Base-by-base conservation (phyloP, 164 flowering plant genomes). In the Magnolia kwangsiensis region DNA sequence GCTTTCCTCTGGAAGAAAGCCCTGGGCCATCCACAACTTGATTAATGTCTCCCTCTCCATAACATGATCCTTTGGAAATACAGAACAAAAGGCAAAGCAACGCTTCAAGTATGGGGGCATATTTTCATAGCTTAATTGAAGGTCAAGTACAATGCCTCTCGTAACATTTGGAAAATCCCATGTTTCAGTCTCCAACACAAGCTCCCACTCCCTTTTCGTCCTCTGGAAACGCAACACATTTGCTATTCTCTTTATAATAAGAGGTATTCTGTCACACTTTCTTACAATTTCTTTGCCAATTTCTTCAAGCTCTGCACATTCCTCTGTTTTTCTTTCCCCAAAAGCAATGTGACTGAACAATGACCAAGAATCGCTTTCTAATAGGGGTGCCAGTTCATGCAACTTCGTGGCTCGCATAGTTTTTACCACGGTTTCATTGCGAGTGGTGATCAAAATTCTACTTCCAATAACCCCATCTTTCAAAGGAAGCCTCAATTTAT, bases 11-110 rank as follows among this genome's bases (percentile, higher is more conserved):
- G 63, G 3, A 18, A 4, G 5, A 7, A 68, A 69, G 63, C 74
- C 80, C 74, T 74, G 50, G 14, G 80, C 70, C 77, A 78, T 70
- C 80, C 80, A 78, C 31, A 74, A 50, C 64, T 64, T 45, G 20
- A 74, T 63, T 21, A 78, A 10, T 14, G 0, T 7, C 9, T 69
- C 74, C 27, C 51, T 69, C 1, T 58, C 23, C 0, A 69, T 69
- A 10, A 14, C 1, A n/a, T 29, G 9, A 61, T 70, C 77, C 67
- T 78, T 74, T 2, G 69, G 73, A 64, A 74, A 78, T 20, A 74
- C 11, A 0, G 70, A 27, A 49, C 77, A 74, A 63, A 45, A 74
- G 3, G 74, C 49, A 29, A 78, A 78, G 27, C 80, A 78, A 7
- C 21, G 73, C 51, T 78, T 78, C 50, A 74, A n/a, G 3, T 21